A percentile compares a stretch with the other conserved stretches of the same genome.
These are phyloP conservation scores for Fusarium ambrosium DNA, from an alignment of 2,329 filamentous ascomycete genomes.

Conservation along the genomic window DNA sequence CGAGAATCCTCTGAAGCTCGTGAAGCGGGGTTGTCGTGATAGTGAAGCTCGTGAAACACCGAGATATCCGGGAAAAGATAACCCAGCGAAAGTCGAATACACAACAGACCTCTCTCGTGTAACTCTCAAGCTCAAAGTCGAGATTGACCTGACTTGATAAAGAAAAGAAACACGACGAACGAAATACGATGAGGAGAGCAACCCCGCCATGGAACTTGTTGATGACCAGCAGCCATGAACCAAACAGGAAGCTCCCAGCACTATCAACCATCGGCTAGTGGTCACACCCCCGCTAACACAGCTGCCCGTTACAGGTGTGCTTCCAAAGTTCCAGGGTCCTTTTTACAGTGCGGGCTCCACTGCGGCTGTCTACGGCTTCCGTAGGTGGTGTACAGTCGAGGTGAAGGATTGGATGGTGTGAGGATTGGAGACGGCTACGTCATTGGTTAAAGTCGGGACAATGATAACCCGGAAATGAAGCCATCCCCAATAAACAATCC, in stretches of 20 bases:
- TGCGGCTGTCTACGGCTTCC: conserved; percentile 43
- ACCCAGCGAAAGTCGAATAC: neutral
- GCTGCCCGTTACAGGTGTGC: conserved; percentile 33
- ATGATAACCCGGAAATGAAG: neutral
- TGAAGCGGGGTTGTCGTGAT: conserved; percentile 15
- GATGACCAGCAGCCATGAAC: conserved; percentile 32
- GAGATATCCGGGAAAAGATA: neutral
- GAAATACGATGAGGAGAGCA: conserved; percentile 20
- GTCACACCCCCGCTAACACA: conserved; percentile 28
- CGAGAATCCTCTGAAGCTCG: conserved; percentile 16
- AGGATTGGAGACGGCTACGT: neutral
- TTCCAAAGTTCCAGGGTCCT: conserved; percentile 18
- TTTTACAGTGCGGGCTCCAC: neutral
- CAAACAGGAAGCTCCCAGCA: conserved; percentile 42
- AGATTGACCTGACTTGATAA: conserved; percentile 8
- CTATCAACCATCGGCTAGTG: conserved; percentile 18
- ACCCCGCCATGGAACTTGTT: conserved; percentile 39
- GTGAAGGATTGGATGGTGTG: neutral
- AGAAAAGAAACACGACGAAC: conserved; percentile 8
- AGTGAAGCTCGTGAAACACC: neutral
- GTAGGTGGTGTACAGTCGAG: conserved; percentile 15
- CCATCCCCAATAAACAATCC: neutral
- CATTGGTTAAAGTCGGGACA: neutral
- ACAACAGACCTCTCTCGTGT: neutral
- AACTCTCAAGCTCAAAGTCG: neutral